Evolutionary conservation across 2,329 filamentous ascomycete species (phyloP).

Genomic region (Phyllosticta citribraziliensis): DNA sequence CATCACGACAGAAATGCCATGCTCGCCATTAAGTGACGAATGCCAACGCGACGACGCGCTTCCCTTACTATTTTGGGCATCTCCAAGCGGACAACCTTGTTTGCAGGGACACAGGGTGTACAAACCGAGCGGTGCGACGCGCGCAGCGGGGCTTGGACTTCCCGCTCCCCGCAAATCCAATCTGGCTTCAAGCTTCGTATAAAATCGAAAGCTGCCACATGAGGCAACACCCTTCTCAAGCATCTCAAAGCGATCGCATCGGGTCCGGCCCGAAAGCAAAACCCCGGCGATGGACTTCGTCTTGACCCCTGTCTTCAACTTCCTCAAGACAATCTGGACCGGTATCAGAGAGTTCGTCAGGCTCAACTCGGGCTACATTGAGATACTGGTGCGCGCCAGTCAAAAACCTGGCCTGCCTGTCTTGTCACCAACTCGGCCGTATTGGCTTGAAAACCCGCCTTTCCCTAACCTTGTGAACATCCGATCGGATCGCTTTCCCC

Average conservation of each 20-base stretch:
- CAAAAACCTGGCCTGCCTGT: conserved; percentile 14
- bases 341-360: neutral
- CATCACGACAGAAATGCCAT: neutral
- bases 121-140: neutral
- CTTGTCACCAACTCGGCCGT: conserved; percentile 22
- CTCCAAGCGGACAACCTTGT: neutral
- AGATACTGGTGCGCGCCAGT: neutral
- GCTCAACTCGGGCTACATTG: neutral
- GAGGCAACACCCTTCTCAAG: neutral
- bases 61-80: neutral
- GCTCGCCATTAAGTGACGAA: neutral
- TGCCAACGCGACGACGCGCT: neutral
- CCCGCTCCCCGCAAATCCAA: neutral
- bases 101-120: neutral
- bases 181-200: neutral
- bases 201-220: neutral
- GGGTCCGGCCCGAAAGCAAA: neutral
- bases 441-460: conserved; percentile 27
- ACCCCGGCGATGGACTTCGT: neutral
- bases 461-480: conserved; percentile 3
- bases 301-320: neutral
- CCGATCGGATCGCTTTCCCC: conserved; percentile 14
- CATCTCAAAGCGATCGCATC: neutral
- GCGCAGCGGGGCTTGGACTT: neutral
- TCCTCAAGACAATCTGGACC: neutral